Conservation (phyloP, 768 basidiomycete genomes). For the Leccinum sublutescens region DNA sequence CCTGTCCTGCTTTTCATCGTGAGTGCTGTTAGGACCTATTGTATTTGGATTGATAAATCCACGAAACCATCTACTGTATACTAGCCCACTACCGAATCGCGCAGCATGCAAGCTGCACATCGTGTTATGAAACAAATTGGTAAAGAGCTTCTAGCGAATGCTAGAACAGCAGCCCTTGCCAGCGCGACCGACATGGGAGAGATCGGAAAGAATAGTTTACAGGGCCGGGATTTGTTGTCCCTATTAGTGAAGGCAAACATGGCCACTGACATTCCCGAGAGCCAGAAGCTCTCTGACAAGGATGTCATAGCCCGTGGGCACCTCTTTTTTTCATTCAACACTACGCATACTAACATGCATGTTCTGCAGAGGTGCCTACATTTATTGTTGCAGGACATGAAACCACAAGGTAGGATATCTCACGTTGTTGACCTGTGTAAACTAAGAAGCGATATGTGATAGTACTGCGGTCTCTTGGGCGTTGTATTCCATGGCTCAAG, state of each 20-base stretch:
- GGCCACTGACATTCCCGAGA: constrained; percentile 54
- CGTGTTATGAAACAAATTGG: constrained; percentile 39
- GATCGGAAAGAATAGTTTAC: constrained; percentile 33
- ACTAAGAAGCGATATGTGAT: not conserved
- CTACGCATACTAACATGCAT: not conserved
- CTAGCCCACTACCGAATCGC: not conserved
- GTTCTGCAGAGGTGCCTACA: constrained; percentile 52
- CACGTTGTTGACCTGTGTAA: not conserved
- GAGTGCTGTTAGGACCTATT: constrained; percentile 9
- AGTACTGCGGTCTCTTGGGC: constrained; percentile 54
- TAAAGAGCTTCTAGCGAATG: constrained; percentile 40
- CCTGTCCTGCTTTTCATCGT: constrained; percentile 42
- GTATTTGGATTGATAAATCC: not conserved
- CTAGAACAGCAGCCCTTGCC: constrained; percentile 39
- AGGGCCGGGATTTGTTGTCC: constrained; percentile 50
- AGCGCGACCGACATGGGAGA: constrained; percentile 23
- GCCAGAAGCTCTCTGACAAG: constrained; percentile 55
- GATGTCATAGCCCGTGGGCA: constrained; percentile 57
- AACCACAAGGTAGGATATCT: constrained; percentile 43
- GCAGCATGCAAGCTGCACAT: not conserved
- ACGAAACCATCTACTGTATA: not conserved
- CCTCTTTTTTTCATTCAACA: not conserved
- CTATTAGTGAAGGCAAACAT: constrained; percentile 48
- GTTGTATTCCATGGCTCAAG: constrained; percentile 50
- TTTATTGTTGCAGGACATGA: constrained; percentile 62